These are phyloP conservation scores for Diaporthe destruens DNA, from an alignment of 2,329 filamentous ascomycete species.

Conservation along the genomic window DNA sequence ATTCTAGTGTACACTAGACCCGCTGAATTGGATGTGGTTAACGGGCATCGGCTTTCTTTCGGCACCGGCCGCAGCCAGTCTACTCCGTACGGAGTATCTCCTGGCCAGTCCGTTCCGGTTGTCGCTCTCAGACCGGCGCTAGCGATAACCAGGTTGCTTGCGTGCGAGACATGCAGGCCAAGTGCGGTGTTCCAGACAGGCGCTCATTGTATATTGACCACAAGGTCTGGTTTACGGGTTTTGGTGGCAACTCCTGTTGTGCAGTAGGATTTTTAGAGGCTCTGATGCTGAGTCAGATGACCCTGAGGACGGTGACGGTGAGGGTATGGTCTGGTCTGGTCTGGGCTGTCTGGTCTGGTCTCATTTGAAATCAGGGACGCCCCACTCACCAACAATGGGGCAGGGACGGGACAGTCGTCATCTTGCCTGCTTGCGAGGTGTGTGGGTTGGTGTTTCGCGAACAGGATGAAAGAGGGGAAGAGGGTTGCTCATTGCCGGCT, in stretches of 20 bases:
- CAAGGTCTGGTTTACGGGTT: not conserved
- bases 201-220: too few species aligned
- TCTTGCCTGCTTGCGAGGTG: slow-evolving; percentile 8
- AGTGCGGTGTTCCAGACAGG: not conserved
- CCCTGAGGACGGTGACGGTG: slow-evolving; percentile 8
- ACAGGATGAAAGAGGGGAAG: not conserved
- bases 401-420: slow-evolving; percentile 17
- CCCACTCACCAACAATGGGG: slow-evolving; percentile 6
- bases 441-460: slow-evolving; percentile 22
- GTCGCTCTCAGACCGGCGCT: slow-evolving; percentile 16
- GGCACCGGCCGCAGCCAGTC: slow-evolving; percentile 21
- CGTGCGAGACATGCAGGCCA: not conserved
- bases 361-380: slow-evolving; percentile 32
- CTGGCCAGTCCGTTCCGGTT: slow-evolving; percentile 18
- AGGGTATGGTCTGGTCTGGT: too few species aligned
- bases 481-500: not conserved
- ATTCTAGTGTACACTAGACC: too few species aligned
- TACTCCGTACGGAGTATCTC: too few species aligned
- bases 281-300: slow-evolving; percentile 11
- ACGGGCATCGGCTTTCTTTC: slow-evolving; percentile 20
- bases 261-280: not conserved
- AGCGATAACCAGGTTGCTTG: not conserved
- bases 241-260: not conserved
- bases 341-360: not conserved
- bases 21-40: not conserved